A percentile compares a stretch with the other conserved stretches of the same genome.
phyloP scores from a whole-genome alignment of 192 early-diverging fungal species.

The Coemansia biformis region DNA sequence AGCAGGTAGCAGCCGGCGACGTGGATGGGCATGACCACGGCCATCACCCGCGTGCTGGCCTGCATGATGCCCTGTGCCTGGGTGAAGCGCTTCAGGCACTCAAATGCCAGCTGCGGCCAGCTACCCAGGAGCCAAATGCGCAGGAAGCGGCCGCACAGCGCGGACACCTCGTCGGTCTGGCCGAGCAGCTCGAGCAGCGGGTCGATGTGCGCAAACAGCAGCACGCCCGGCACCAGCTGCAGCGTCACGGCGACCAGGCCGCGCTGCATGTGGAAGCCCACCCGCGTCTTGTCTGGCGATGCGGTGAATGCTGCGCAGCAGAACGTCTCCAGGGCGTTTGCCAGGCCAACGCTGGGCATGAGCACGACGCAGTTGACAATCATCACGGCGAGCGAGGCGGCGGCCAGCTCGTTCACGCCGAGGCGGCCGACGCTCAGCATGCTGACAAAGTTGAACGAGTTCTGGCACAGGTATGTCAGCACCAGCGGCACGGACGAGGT shows the following conservation, averaged over 20 bases:
- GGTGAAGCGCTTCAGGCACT: slow-evolving; percentile 78
- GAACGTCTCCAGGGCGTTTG: slow-evolving; percentile 48
- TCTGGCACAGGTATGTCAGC: slow-evolving; percentile 60
- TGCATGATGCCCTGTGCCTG: slow-evolving; percentile 92
- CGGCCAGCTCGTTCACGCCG: slow-evolving; percentile 61
- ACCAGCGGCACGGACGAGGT: slow-evolving; percentile 51
- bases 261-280: slow-evolving; percentile 41
- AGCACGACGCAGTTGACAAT: slow-evolving; percentile 63
- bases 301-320: slow-evolving; percentile 40
- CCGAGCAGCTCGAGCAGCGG: slow-evolving; percentile 61
- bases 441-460: slow-evolving; percentile 59
- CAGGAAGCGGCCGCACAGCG: slow-evolving; percentile 64
- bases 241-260: slow-evolving; percentile 39
- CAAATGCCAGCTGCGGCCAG: slow-evolving; percentile 73
- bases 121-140: slow-evolving; percentile 66
- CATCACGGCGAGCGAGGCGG: slow-evolving; percentile 63
- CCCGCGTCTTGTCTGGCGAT: slow-evolving; percentile 36
- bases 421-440: slow-evolving; percentile 61
- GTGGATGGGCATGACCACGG: slow-evolving; percentile 32
- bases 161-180: slow-evolving; percentile 71
- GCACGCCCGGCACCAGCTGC: slow-evolving; percentile 22
- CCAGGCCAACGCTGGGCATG: slow-evolving; percentile 61
- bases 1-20: slow-evolving; percentile 24
- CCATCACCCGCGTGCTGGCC: slow-evolving; percentile 52
- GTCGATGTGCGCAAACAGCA: slow-evolving; percentile 45